Evolutionary conservation across 2,329 filamentous ascomycete species (phyloP).

Genomic region (Fusarium circinatum): DNA sequence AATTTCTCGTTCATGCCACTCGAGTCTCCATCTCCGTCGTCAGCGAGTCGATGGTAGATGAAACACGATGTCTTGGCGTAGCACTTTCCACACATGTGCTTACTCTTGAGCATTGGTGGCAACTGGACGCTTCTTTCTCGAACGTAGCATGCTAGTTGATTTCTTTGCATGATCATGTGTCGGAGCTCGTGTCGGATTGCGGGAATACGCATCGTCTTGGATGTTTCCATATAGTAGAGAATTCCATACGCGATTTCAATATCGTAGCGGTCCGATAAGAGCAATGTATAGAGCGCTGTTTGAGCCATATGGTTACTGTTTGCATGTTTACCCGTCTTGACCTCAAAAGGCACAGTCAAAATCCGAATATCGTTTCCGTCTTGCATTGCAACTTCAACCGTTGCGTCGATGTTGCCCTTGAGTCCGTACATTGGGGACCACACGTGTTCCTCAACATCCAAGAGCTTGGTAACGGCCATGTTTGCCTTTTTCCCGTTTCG

Average conservation of each 20-base stretch:
- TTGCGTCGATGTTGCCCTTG: constrained; percentile 98
- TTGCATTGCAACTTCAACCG: constrained; percentile 85
- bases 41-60: constrained; percentile 89
- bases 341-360: constrained; percentile 89
- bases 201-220: constrained; percentile 85
- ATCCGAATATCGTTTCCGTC: constrained; percentile 74
- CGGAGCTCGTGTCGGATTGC: constrained; percentile 87
- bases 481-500: constrained; percentile 79
- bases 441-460: constrained; percentile 97
- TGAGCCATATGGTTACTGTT: constrained; percentile 89
- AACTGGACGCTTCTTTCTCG: constrained; percentile 82
- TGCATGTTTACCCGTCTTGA: constrained; percentile 91
- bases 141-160: constrained; percentile 86
- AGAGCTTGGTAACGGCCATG: constrained; percentile 90
- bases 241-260: constrained; percentile 90
- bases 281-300: constrained; percentile 91
- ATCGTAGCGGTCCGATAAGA: constrained; percentile 95
- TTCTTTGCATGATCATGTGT: constrained; percentile 97
- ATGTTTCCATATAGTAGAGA: constrained; percentile 94
- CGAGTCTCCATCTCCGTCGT: constrained; percentile 82
- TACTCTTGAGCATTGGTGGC: constrained; percentile 85
- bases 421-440: constrained; percentile 98
- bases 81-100: constrained; percentile 84
- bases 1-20: constrained; percentile 87
- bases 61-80: constrained; percentile 94